A percentile compares a stretch with the other conserved stretches of the same genome.
phyloP scores from a whole-genome alignment of 2,329 filamentous ascomycete genomes.

The Davidsoniella australis region DNA sequence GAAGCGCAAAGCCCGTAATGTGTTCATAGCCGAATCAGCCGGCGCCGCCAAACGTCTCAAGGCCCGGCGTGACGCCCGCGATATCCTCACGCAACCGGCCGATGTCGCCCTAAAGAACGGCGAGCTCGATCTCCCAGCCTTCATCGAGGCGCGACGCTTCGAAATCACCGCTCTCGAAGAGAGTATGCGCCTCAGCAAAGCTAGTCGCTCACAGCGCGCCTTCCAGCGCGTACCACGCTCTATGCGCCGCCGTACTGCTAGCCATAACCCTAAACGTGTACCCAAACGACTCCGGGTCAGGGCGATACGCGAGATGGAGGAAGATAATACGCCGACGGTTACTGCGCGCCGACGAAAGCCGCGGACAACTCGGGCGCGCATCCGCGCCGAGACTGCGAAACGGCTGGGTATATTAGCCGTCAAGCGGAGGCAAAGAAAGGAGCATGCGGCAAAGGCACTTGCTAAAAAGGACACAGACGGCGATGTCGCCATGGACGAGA shows the following conservation, averaged over 20 bases:
- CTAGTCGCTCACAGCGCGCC: constrained; percentile 45
- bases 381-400: constrained; percentile 62
- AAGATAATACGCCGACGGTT: constrained; percentile 80
- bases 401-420: constrained; percentile 47
- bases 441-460: constrained; percentile 19
- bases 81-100: constrained; percentile 32
- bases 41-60: constrained; percentile 26
- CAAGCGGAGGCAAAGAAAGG: constrained; percentile 30
- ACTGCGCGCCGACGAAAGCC: constrained; percentile 46
- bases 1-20: constrained; percentile 5
- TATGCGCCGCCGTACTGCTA: constrained; percentile 73
- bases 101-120: constrained; percentile 45
- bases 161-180: constrained; percentile 75
- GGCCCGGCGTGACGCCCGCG: constrained; percentile 26
- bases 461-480: constrained; percentile 16
- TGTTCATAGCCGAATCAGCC: background rate
- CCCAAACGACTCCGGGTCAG: constrained; percentile 57
- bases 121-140: constrained; percentile 69
- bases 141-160: constrained; percentile 70
- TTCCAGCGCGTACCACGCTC: constrained; percentile 83
- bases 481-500: constrained; percentile 4
- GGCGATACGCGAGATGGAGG: constrained; percentile 58
- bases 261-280: constrained; percentile 84
- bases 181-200: constrained; percentile 61
- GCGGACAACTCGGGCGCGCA: constrained; percentile 35